Percentiles rank a stretch among this genome's conserved stretches.
These are phyloP conservation scores for Blastocystis sp. DNA, from an alignment of 352 stramenopile genomes.

Conservation along the genomic window DNA sequence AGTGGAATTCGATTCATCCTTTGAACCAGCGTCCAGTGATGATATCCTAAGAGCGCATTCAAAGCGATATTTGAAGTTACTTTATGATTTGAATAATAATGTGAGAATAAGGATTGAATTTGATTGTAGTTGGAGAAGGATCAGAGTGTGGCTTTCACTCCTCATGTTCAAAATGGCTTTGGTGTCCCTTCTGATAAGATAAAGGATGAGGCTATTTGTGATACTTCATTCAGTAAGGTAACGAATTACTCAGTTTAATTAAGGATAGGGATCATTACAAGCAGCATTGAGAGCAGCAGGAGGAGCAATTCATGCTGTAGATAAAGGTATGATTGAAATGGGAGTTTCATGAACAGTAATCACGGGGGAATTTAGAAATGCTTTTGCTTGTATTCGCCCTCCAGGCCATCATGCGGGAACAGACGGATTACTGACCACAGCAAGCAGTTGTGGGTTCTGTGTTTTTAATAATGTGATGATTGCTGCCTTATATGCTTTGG, in stretches of 20 bases:
- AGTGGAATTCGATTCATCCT: slow-evolving; percentile 77
- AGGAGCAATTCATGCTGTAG: slow-evolving; percentile 80
- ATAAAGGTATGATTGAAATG: slow-evolving; percentile 74
- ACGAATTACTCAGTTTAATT: not conserved
- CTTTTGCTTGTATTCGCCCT: slow-evolving; percentile 83
- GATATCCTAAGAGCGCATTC: slow-evolving; percentile 80
- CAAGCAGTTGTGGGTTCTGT: slow-evolving; percentile 82
- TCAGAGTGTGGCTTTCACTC: slow-evolving; percentile 75
- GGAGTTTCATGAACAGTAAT: slow-evolving; percentile 71
- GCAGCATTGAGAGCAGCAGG: slow-evolving; percentile 79
- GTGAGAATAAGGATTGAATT: slow-evolving; percentile 71
- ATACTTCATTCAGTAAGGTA: slow-evolving; percentile 78
- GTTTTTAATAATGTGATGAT: slow-evolving; percentile 92
- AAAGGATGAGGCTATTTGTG: slow-evolving; percentile 72
- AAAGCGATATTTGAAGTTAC: slow-evolving; percentile 82
- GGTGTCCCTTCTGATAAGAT: slow-evolving; percentile 67
- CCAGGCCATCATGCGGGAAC: slow-evolving; percentile 80
- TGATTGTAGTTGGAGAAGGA: slow-evolving; percentile 26
- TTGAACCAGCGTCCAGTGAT: slow-evolving; percentile 78
- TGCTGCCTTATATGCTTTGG: slow-evolving; percentile 85
- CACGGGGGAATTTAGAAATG: slow-evolving; percentile 72
- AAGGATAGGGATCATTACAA: slow-evolving; percentile 75
- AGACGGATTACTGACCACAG: slow-evolving; percentile 71
- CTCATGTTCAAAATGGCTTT: slow-evolving; percentile 73
- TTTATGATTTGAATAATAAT: slow-evolving; percentile 80